Conservation (phyloP, 495 filamentous ascomycete species). For the Talaromyces thailandensis region DNA sequence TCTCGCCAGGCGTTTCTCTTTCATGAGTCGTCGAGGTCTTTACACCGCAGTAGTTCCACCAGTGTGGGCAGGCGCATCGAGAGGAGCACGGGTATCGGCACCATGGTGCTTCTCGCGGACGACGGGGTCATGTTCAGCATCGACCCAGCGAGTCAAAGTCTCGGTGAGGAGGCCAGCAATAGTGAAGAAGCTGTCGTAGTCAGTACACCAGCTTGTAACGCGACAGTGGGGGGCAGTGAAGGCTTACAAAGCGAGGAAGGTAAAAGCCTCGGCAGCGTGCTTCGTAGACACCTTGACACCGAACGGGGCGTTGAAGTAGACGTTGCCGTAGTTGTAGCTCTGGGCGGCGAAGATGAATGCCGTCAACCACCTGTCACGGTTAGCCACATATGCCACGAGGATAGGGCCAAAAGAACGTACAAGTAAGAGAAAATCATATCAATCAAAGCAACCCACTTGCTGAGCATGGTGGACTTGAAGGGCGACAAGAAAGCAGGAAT, state of each 20-base stretch:
- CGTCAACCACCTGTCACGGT: conserved; percentile 42
- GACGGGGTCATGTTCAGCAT: neutral
- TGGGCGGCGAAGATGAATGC: conserved; percentile 50
- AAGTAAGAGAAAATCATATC: conserved; percentile 57
- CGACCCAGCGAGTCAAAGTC: conserved; percentile 38
- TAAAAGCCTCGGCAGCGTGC: conserved; percentile 48
- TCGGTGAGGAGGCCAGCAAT: conserved; percentile 48
- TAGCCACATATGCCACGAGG: neutral
- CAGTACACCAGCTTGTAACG: neutral
- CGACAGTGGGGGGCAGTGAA: neutral
- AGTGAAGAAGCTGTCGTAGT: conserved; percentile 22
- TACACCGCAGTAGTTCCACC: neutral
- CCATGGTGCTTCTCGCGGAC: conserved; percentile 18
- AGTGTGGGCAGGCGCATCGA: conserved; percentile 23
- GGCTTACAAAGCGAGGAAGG: conserved; percentile 54
- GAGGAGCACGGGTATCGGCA: conserved; percentile 11
- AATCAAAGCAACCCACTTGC: conserved; percentile 40
- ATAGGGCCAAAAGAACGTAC: conserved; percentile 15
- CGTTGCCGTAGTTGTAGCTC: conserved; percentile 38
- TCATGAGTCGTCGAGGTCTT: conserved; percentile 18
- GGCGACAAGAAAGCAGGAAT: conserved; percentile 46
- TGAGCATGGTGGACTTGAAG: conserved; percentile 30
- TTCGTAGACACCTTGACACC: conserved; percentile 22
- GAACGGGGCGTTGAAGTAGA: conserved; percentile 23
- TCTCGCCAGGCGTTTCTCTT: neutral